Percentiles rank a stretch among this genome's conserved stretches.
These are phyloP conservation scores for Globisporangium solare DNA, from an alignment of 352 stramenopile genomes.

Conservation along the genomic window DNA sequence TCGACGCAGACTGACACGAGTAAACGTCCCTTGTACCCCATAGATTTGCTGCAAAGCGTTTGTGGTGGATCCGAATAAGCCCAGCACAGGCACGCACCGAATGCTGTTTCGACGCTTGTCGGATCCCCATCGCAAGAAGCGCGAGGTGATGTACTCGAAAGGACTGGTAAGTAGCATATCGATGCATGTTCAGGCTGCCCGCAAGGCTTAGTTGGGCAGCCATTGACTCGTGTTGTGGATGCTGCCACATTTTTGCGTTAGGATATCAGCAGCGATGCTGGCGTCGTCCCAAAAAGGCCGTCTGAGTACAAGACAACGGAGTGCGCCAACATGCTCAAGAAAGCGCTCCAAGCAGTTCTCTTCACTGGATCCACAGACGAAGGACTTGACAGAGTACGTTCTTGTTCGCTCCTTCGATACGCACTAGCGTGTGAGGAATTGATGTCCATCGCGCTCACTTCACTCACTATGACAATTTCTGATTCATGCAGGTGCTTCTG, in stretches of 20 bases:
- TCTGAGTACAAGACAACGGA: slow-evolving; percentile 64
- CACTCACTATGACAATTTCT: background rate
- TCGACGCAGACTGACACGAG: too few species aligned
- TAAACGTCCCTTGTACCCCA: background rate
- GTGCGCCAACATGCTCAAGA: slow-evolving; percentile 42
- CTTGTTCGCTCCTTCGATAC: background rate
- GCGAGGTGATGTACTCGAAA: slow-evolving; percentile 68
- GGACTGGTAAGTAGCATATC: slow-evolving; percentile 33
- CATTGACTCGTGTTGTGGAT: too few species aligned
- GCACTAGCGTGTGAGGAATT: background rate
- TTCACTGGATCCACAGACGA: slow-evolving; percentile 63
- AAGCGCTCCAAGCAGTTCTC: slow-evolving; percentile 51
- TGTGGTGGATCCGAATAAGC: slow-evolving; percentile 29
- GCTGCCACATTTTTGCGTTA: slow-evolving; percentile 16
- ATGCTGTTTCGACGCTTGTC: slow-evolving; percentile 45
- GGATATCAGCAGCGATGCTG: slow-evolving; percentile 33
- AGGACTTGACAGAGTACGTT: slow-evolving; percentile 53
- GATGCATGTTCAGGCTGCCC: too few species aligned
- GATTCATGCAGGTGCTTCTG: slow-evolving; percentile 46
- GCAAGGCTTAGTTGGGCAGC: too few species aligned
- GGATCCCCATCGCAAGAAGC: slow-evolving; percentile 60
- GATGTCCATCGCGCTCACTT: background rate
- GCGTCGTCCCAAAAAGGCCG: slow-evolving; percentile 31
- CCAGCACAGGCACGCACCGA: slow-evolving; percentile 14
- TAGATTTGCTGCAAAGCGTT: slow-evolving; percentile 47